Conservation (phyloP, 2,329 filamentous ascomycete genomes). For the Claviceps maximensis region DNA sequence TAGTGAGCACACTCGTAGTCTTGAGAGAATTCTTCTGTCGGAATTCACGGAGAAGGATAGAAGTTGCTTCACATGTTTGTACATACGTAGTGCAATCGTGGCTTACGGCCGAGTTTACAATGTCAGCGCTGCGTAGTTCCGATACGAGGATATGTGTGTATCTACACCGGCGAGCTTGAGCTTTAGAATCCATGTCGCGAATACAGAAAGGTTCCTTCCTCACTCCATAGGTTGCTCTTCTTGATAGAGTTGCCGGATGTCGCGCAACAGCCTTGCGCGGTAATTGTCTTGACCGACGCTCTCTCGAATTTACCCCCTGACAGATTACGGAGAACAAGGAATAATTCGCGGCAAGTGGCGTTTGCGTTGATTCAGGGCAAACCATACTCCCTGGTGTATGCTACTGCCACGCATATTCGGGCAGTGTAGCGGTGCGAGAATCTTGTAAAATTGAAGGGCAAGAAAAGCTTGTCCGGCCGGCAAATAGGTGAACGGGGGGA, state of each 20-base stretch:
- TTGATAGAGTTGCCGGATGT: background rate
- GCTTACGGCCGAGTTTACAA: background rate
- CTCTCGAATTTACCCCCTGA: no score
- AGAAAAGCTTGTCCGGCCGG: background rate
- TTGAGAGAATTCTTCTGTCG: background rate
- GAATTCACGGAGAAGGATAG: background rate
- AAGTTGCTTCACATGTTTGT: background rate
- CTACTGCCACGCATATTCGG: no score
- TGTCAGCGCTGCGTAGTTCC: background rate
- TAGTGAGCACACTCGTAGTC: background rate
- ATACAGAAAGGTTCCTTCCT: no score
- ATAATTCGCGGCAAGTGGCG: no score
- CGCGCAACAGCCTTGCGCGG: no score
- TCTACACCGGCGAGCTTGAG: no score
- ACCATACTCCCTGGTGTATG: no score
- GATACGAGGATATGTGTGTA: background rate
- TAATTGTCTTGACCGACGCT: no score
- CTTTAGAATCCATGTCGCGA: background rate
- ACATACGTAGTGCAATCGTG: background rate
- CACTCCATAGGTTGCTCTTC: background rate
- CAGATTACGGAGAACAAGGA: no score
- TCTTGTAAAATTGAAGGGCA: background rate
- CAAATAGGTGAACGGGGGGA: background rate
- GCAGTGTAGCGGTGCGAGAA: no score
- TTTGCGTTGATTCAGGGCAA: no score